Evolutionary conservation across 768 basidiomycete genomes (phyloP).

Genomic region (Leccinum broughii): DNA sequence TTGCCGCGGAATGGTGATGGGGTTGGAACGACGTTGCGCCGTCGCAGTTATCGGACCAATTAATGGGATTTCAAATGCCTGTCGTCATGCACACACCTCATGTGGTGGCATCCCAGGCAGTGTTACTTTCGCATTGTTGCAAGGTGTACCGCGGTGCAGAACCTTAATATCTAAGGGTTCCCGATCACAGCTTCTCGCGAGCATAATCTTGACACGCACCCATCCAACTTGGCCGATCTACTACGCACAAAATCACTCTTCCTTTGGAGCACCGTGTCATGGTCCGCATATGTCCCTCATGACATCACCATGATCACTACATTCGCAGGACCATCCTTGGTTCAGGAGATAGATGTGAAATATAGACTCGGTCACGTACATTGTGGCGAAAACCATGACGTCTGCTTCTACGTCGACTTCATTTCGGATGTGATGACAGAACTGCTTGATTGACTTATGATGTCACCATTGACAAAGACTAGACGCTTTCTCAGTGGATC

Average conservation of each 20-base stretch:
- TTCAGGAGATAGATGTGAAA: background rate
- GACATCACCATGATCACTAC: constrained; percentile 40
- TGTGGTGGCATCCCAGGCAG: background rate
- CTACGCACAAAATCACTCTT: constrained; percentile 55
- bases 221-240: constrained; percentile 55
- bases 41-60: background rate
- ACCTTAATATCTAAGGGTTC: constrained; percentile 9
- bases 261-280: constrained; percentile 37
- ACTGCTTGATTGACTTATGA: constrained; percentile 44
- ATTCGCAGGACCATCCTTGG: constrained; percentile 29
- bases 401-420: constrained; percentile 23
- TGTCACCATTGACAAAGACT: constrained; percentile 38
- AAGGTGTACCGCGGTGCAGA: constrained; percentile 8
- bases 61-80: background rate
- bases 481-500: background rate
- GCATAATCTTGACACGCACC: constrained; percentile 28
- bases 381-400: constrained; percentile 24
- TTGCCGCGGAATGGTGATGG: background rate
- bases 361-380: background rate
- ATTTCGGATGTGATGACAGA: constrained; percentile 23
- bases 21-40: background rate
- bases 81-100: background rate
- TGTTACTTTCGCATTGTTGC: constrained; percentile 9
- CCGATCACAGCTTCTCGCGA: constrained; percentile 30
- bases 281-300: constrained; percentile 45